phyloP scores from a whole-genome alignment of 1,284 basidiomycete genomes.

The Pseudozyma flocculosa region DNA sequence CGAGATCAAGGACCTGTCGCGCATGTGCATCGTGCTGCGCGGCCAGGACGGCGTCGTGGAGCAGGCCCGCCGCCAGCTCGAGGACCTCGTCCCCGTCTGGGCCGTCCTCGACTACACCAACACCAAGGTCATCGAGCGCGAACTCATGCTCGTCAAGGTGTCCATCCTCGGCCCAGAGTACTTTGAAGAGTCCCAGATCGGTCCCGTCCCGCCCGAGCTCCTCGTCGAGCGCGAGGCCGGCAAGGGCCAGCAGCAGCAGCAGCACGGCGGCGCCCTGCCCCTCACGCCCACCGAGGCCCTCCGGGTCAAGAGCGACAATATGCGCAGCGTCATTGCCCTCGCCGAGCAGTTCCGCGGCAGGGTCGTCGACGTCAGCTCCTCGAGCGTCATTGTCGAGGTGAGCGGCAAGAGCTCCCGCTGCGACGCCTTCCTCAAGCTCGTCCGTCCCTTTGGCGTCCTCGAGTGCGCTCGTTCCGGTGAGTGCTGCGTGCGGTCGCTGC shows the following conservation, averaged over 20 bases:
- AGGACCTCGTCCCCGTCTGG: slow-evolving; percentile 57
- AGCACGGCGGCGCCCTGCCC: slow-evolving; percentile 56
- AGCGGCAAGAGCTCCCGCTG: slow-evolving; percentile 87
- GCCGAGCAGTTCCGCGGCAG: slow-evolving; percentile 86
- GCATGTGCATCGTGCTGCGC: slow-evolving; percentile 96
- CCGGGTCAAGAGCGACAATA: slow-evolving; percentile 82
- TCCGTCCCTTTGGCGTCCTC: slow-evolving; percentile 92
- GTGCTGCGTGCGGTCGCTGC: slow-evolving; percentile 44
- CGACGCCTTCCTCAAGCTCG: slow-evolving; percentile 85
- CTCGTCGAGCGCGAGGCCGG: slow-evolving; percentile 44
- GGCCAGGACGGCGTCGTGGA: slow-evolving; percentile 98
- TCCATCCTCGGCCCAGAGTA: slow-evolving; percentile 98
- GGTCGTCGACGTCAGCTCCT: slow-evolving; percentile 91
- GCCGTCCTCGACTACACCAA: slow-evolving; percentile 57
- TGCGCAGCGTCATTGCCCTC: slow-evolving; percentile 81
- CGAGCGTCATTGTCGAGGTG: slow-evolving; percentile 91
- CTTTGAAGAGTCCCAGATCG: slow-evolving; percentile 65
- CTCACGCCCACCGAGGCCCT: slow-evolving; percentile 76
- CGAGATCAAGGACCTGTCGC: slow-evolving; percentile 91
- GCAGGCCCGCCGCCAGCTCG: slow-evolving; percentile 65
- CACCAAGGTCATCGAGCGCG: slow-evolving; percentile 72
- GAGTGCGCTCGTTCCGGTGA: slow-evolving; percentile 87
- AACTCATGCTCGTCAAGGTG: slow-evolving; percentile 84
- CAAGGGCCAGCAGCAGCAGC: slow-evolving; percentile 4
- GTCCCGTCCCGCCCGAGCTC: slow-evolving; percentile 36